Evolutionary conservation across 2,329 filamentous ascomycete genomes (phyloP).

Genomic region (Diaporthe capsici): DNA sequence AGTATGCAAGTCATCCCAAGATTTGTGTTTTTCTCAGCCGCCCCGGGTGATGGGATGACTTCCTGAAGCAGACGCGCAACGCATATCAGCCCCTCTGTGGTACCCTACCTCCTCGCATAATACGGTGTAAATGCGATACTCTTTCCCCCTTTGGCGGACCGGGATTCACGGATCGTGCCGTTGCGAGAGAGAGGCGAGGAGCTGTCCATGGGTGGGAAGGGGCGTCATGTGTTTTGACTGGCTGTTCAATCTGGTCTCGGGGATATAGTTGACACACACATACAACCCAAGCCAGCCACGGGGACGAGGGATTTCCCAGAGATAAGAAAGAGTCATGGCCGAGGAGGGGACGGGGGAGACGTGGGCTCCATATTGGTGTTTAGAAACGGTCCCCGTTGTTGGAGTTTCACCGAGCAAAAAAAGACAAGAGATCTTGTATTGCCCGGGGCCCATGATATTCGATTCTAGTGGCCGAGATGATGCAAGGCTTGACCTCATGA

Average conservation of each 20-base stretch:
- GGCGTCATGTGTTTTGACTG: constrained; percentile 4
- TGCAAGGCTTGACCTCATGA: constrained; percentile 27
- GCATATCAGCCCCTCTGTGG: background rate
- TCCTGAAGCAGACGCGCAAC: constrained; percentile 22
- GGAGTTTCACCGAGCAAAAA: constrained; percentile 22
- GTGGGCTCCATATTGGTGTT: constrained; percentile 21
- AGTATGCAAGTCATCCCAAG: constrained; percentile 30
- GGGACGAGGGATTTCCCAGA: background rate
- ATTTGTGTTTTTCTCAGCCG: constrained; percentile 25
- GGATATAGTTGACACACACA: constrained; percentile 15
- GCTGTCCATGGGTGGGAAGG: background rate
- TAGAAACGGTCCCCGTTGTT: constrained; percentile 24
- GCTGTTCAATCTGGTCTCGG: background rate
- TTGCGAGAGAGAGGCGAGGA: constrained; percentile 11
- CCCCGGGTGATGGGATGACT: constrained; percentile 23
- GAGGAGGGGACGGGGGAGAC: background rate
- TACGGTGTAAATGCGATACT: background rate
- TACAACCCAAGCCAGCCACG: constrained; percentile 3
- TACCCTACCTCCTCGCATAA: background rate
- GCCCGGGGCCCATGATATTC: background rate
- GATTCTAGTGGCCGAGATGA: background rate
- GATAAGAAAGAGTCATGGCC: constrained; percentile 25
- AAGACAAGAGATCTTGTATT: constrained; percentile 3
- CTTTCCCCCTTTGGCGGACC: background rate
- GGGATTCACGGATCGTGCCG: constrained; percentile 24